Percentiles rank a stretch among this genome's conserved stretches.
These are phyloP conservation scores for Nicotiana knightiana DNA, from an alignment of 257 asterid genomes.

Conservation along the genomic window DNA sequence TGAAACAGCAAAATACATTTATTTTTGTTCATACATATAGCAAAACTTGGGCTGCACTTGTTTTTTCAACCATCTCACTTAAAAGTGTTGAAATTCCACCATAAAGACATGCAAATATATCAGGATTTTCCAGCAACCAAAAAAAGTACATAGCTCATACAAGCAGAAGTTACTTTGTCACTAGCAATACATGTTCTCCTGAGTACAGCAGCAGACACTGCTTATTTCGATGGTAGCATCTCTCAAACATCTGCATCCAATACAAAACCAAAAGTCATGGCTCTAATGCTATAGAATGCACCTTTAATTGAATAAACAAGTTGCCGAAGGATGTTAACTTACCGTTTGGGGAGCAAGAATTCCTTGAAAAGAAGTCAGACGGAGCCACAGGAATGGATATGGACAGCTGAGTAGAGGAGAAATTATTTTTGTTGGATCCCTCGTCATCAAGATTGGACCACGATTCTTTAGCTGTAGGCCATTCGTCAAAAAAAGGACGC, in stretches of 20 bases:
- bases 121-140: not conserved
- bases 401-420: slow-evolving; percentile 77
- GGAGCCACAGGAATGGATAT: slow-evolving; percentile 70
- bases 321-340: slow-evolving; percentile 18
- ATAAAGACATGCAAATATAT: not conserved
- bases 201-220: not conserved
- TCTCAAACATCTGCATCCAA: slow-evolving; percentile 49
- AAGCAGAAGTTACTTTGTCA: not conserved
- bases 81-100: not conserved
- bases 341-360: slow-evolving; percentile 59
- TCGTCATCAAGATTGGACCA: slow-evolving; percentile 70
- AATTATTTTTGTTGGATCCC: slow-evolving; percentile 44
- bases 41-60: not conserved
- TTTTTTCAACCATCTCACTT: not conserved
- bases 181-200: not conserved
- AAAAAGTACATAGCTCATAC: not conserved
- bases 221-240: slow-evolving; percentile 9
- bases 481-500: slow-evolving; percentile 80
- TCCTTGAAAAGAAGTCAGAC: slow-evolving; percentile 52
- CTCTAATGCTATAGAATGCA: not conserved
- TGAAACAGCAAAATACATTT: not conserved
- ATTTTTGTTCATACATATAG: not conserved
- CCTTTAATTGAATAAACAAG: not conserved
- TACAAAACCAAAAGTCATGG: slow-evolving; percentile 5
- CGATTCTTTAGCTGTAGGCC: slow-evolving; percentile 78